phyloP scores from a whole-genome alignment of 83 land plant genomes.

The Larix sibirica region DNA sequence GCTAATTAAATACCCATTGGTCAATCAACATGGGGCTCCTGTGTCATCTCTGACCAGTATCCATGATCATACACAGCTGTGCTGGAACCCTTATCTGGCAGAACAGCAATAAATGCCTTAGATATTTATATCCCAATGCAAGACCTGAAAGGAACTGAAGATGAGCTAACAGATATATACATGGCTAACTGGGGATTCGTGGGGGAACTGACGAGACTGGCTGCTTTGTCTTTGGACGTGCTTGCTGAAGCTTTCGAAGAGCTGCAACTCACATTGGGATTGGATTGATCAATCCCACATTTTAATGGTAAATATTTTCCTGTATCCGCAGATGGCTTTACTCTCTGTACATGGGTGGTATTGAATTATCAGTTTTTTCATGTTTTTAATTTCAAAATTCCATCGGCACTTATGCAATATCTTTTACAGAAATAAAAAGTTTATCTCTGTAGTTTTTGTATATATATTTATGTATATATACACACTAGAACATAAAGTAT shows the following conservation, averaged over 20 bases:
- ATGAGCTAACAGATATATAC: neutral
- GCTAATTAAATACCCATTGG: too few species aligned
- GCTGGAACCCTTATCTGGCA: neutral
- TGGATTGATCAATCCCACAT: neutral
- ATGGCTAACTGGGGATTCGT: slow-evolving; percentile 3
- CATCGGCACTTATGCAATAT: neutral
- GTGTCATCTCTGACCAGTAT: neutral
- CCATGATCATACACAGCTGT: neutral
- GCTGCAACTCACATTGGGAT: neutral
- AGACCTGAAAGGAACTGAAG: neutral
- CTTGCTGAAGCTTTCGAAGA: neutral
- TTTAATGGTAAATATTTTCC: neutral
- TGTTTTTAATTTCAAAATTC: neutral
- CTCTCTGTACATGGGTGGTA: neutral
- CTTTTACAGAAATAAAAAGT: neutral
- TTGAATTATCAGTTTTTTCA: neutral
- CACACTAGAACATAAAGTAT: neutral
- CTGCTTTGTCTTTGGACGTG: neutral
- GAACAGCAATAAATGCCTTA: neutral
- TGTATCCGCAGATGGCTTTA: neutral
- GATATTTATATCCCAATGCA: neutral
- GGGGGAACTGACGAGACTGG: neutral
- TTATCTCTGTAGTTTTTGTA: too few species aligned
- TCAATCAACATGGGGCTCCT: too few species aligned
- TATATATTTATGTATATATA: too few species aligned